Base-by-base conservation (phyloP, 352 stramenopile genomes). In the Pythium brachiatum region DNA sequence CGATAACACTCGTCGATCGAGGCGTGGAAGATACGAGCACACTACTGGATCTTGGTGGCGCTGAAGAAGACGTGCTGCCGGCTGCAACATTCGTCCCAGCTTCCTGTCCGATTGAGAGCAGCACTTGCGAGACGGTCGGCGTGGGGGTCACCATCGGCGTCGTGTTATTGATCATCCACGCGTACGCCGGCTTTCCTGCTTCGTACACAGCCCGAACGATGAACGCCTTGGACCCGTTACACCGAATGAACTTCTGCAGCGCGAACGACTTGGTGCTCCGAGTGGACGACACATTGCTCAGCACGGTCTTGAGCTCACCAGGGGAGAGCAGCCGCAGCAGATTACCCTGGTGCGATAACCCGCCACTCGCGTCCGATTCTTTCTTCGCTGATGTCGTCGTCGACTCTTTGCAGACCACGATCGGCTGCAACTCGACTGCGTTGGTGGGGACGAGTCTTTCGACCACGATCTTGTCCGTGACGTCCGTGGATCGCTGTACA, bases 161-260 rank as follows among this genome's bases (percentile, higher is more conserved):
- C 13, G 73, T 77, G 59, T 92, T 94, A 65, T 74, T 92, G 63
- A 94, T 85, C 78, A 92, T 91, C 85, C 85, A 94, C 11, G 79
- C 85, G 27, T 77, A 79, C 7, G 74, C 25, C 44, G 85, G 78
- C 27, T 90, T 89, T 6, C 73, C 71, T 0, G 69, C 60, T 39
- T 92, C 83, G 39, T 89, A 87, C 6, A 92, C 73, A 8, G 78
- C 73, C 2, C 85, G 73, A 23, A 92, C 76, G 6, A 92, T 58
- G 44, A 90, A 92, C 23, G 83, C 79, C 53, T 90, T 91, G 1
- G 81, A 75, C 12, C 81, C 83, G 29, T 88, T 90, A 57, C 78
- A 88, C 13, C 79, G 80, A 29, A 92, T 59, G 52, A 86, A 92
- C 26, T 79, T 74, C 51, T 94, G 85, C 2, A 94, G 63, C 5